A percentile compares a stretch with the other conserved stretches of the same genome.
Conservation (phyloP, 306 rosid species). For the Lathyrus oleraceus region DNA sequence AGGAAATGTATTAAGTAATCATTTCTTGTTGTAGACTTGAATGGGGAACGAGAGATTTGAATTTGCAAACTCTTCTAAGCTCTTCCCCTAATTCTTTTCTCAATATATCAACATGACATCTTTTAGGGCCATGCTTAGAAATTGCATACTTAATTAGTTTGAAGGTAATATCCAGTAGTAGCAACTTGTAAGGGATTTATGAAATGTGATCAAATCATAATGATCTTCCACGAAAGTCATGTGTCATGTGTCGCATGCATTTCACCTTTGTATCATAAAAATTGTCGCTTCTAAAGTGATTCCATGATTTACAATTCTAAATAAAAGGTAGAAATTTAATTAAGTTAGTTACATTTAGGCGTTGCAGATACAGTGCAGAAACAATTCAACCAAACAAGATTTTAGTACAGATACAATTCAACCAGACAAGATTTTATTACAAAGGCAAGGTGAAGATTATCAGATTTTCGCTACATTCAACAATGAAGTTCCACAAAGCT, state of each 20-base stretch:
- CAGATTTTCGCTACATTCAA: slow-evolving; percentile 30
- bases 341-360: neutral
- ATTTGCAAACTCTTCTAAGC: neutral
- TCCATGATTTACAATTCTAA: slow-evolving; percentile 17
- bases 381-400: slow-evolving; percentile 35
- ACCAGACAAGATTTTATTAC: slow-evolving; percentile 39
- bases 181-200: slow-evolving; percentile 4
- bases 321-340: slow-evolving; percentile 1
- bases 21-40: neutral
- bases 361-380: neutral
- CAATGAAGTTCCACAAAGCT: slow-evolving; percentile 36
- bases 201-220: slow-evolving; percentile 17
- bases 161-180: neutral
- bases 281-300: neutral
- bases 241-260: slow-evolving; percentile 9
- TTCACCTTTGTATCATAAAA: neutral
- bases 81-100: neutral
- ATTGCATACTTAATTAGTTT: neutral
- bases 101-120: neutral
- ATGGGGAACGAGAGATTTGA: neutral
- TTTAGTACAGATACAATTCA: slow-evolving; percentile 42
- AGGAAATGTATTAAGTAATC: neutral
- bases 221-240: slow-evolving; percentile 13
- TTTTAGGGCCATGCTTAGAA: neutral
- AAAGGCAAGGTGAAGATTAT: slow-evolving; percentile 33